Conservation (phyloP, 805 yeast species). For the Saccharomycopsis sp. region DNA sequence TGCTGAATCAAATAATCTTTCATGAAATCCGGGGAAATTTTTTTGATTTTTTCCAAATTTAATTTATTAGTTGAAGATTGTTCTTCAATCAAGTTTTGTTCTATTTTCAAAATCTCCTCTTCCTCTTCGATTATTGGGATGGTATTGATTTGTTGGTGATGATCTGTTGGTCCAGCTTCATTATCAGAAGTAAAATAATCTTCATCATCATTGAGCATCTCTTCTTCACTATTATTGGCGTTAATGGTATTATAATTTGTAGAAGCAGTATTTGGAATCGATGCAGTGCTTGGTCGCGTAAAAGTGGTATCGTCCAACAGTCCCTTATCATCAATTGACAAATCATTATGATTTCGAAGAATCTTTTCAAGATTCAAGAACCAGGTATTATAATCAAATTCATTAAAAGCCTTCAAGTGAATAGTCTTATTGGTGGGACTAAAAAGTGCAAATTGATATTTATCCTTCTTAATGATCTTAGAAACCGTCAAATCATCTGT, state of each 20-base stretch:
- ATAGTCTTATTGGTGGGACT: conserved; percentile 17
- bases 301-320: not conserved
- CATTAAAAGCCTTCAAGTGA: conserved; percentile 20
- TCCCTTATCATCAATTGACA: not conserved
- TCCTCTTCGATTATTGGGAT: conserved; percentile 19
- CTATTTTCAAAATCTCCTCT: conserved; percentile 11
- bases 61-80: conserved; percentile 18
- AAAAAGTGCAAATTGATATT: conserved; percentile 16
- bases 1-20: conserved; percentile 17
- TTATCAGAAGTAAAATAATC: conserved; percentile 18
- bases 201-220: not conserved
- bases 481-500: conserved; percentile 11
- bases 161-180: conserved; percentile 8
- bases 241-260: not conserved
- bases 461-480: conserved; percentile 13
- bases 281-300: too few relatives aligned
- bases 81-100: conserved; percentile 8
- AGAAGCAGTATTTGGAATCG: not conserved
- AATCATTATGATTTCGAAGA: not conserved
- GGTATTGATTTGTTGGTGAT: conserved; percentile 5
- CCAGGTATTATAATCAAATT: conserved; percentile 21
- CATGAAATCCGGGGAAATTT: conserved; percentile 12
- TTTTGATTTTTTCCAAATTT: conserved; percentile 15
- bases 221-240: not conserved
- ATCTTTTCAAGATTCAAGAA: conserved; percentile 15